These are phyloP conservation scores for Dactylorhiza incarnata DNA, from an alignment of 106 monocot genomes.

Conservation along the genomic window DNA sequence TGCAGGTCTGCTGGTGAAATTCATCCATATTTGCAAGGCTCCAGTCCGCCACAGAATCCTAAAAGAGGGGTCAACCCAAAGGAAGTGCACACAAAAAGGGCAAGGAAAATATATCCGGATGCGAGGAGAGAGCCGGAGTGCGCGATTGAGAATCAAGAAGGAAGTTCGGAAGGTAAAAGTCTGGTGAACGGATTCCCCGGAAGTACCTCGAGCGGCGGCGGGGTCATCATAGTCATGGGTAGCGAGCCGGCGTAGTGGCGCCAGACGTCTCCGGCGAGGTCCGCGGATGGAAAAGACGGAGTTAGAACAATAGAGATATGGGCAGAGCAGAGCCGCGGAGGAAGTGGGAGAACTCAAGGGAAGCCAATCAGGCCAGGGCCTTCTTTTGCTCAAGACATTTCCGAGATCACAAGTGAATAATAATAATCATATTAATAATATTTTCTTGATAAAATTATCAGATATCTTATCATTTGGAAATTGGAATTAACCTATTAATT, in stretches of 20 bases:
- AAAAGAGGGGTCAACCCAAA: not conserved
- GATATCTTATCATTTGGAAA: too few species aligned
- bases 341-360: not conserved
- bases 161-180: not conserved
- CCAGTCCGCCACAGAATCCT: not conserved
- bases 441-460: not conserved
- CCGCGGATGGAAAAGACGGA: not conserved
- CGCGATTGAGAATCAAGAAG: not conserved
- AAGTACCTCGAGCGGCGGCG: conserved; percentile 27
- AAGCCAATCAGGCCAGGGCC: not conserved
- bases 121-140: not conserved
- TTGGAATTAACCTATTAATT: too few species aligned
- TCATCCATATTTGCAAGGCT: not conserved
- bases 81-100: not conserved
- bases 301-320: not conserved
- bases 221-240: conserved; percentile 31
- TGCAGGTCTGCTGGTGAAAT: not conserved
- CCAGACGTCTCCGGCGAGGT: conserved; percentile 6
- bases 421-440: not conserved
- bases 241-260: not conserved
- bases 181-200: not conserved
- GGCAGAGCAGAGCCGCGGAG: not conserved
- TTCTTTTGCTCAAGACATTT: not conserved
- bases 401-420: not conserved
- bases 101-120: not conserved